Percentiles rank a stretch among this genome's conserved stretches.
Evolutionary conservation across 1,284 basidiomycete genomes (phyloP).

Genomic region (Cryptococcus jaspeensis): DNA sequence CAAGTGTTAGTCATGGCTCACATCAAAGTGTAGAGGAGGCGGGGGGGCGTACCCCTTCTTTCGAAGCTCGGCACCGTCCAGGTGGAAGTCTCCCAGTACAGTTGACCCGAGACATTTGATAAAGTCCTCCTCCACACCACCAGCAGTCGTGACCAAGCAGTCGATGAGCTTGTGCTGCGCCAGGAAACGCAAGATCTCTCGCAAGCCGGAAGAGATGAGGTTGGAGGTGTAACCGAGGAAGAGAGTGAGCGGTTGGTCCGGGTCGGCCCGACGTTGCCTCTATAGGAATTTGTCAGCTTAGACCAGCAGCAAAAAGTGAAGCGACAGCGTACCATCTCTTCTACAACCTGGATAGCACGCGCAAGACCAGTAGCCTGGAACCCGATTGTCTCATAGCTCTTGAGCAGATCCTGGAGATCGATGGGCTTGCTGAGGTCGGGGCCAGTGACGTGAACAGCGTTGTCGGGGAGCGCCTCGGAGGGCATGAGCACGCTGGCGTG

Average conservation of each 20-base stretch:
- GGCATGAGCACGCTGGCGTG: conserved; percentile 69
- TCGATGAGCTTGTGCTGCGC: conserved; percentile 91
- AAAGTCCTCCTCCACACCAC: conserved; percentile 98
- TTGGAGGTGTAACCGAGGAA: conserved; percentile 99
- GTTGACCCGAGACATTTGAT: conserved; percentile 98
- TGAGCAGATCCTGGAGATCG: conserved; percentile 70
- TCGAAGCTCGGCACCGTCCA: conserved; percentile 85
- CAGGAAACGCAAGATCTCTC: conserved; percentile 89
- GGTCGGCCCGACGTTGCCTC: conserved; percentile 40
- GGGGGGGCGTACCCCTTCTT: conserved; percentile 60
- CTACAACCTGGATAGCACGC: conserved; percentile 64
- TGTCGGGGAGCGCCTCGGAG: conserved; percentile 72
- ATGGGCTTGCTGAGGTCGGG: conserved; percentile 77
- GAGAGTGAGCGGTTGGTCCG: conserved; percentile 59
- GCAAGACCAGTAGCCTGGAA: conserved; percentile 93
- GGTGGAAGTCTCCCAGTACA: conserved; percentile 88
- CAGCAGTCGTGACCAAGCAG: conserved; percentile 93
- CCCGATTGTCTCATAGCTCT: conserved; percentile 83
- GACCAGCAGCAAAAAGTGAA: not conserved
- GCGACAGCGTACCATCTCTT: conserved; percentile 49
- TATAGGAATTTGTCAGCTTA: conserved; percentile 9
- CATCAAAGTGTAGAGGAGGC: not conserved
- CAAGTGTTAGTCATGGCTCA: not conserved
- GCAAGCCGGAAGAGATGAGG: conserved; percentile 93
- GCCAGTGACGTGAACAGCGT: conserved; percentile 74